phyloP scores from a whole-genome alignment of 1,284 basidiomycete species.

The Cerrena zonata region DNA sequence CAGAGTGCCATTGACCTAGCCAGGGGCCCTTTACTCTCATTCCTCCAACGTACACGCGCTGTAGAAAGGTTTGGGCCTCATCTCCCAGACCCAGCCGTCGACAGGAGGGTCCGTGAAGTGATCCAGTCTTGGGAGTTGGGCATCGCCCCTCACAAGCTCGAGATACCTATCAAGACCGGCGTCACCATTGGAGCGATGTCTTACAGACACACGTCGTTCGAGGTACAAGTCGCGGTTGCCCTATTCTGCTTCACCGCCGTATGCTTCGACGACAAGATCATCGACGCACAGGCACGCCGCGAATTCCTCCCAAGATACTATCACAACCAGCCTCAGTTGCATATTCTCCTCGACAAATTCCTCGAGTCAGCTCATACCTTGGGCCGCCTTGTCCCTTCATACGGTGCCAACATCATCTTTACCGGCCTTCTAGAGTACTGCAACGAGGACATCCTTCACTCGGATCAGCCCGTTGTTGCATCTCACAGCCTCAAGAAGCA shows the following conservation, averaged over 20 bases:
- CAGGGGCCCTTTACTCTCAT: not conserved
- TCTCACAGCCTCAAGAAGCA: not conserved
- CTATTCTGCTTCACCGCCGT: not conserved
- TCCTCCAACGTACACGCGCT: not conserved
- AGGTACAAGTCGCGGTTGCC: not conserved
- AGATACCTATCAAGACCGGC: not conserved
- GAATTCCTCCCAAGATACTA: not conserved
- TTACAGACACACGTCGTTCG: not conserved
- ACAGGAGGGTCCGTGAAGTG: not conserved
- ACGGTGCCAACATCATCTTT: not conserved
- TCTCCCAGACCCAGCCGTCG: not conserved
- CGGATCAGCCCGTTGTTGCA: not conserved
- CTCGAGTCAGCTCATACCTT: not conserved
- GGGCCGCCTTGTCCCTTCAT: not conserved
- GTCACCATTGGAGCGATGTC: not conserved
- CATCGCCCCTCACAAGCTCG: not conserved
- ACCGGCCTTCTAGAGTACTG: not conserved
- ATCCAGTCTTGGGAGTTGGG: not conserved
- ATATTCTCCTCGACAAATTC: constrained; percentile 2
- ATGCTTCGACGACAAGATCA: not conserved
- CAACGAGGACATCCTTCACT: constrained; percentile 3
- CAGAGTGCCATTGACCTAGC: too few relatives aligned
- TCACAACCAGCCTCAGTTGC: constrained; percentile 1
- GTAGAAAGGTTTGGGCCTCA: not conserved
- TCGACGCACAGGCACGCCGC: not conserved